phyloP scores from a whole-genome alignment of 2,329 filamentous ascomycete species.

The Helotiales sp. region DNA sequence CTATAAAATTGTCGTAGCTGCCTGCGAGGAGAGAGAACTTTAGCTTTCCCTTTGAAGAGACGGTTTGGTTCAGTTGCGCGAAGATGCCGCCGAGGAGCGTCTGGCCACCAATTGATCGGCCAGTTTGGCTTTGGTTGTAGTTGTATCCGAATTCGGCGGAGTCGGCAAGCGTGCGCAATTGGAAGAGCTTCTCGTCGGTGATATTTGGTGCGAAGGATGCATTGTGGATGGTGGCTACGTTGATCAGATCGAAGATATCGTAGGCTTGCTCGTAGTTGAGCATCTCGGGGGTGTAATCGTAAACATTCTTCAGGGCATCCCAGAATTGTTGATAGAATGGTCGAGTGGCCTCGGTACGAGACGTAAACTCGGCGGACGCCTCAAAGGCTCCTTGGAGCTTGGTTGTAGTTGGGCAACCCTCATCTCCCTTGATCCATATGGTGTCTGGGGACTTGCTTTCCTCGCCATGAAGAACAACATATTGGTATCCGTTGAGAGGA shows the following conservation, averaged over 20 bases:
- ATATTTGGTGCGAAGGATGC: constrained; percentile 55
- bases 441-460: constrained; percentile 43
- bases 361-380: constrained; percentile 26
- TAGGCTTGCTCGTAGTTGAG: constrained; percentile 38
- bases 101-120: constrained; percentile 59
- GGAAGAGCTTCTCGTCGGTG: constrained; percentile 59
- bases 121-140: constrained; percentile 74
- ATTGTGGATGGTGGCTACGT: constrained; percentile 64
- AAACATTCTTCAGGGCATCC: constrained; percentile 32
- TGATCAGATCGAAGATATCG: constrained; percentile 54
- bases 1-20: constrained; percentile 63
- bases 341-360: constrained; percentile 32
- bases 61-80: constrained; percentile 54
- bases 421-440: constrained; percentile 42
- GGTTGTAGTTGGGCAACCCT: constrained; percentile 33
- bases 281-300: constrained; percentile 21
- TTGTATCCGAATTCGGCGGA: constrained; percentile 79
- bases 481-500: constrained; percentile 80
- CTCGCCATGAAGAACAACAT: constrained; percentile 70
- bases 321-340: constrained; percentile 38
- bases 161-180: constrained; percentile 73
- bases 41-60: constrained; percentile 49
- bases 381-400: constrained; percentile 25
- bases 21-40: constrained; percentile 59
- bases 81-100: constrained; percentile 54